Conservation (phyloP, 148 eudicot species). For the Talinum fruticosum region DNA sequence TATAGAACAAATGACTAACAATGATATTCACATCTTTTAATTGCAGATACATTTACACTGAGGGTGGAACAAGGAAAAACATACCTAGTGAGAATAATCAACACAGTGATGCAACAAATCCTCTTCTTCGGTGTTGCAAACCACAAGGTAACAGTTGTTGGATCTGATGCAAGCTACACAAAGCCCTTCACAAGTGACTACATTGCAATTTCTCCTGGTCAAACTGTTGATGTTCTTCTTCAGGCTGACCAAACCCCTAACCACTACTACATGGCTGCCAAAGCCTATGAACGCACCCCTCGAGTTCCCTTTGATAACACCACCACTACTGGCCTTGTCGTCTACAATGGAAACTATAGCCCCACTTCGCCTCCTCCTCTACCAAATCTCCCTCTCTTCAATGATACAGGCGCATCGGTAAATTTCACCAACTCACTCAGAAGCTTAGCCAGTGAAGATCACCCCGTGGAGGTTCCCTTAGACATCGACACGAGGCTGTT, state of each 20-base stretch:
- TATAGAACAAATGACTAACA: no score
- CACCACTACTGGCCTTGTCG: constrained; percentile 30
- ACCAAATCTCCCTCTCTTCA: constrained; percentile 26
- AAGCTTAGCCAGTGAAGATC: constrained; percentile 28
- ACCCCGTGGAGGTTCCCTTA: constrained; percentile 27
- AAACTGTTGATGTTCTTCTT: constrained; percentile 33
- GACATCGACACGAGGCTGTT: not conserved
- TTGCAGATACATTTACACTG: not conserved
- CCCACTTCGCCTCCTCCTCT: constrained; percentile 12
- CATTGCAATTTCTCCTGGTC: constrained; percentile 29
- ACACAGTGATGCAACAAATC: constrained; percentile 27
- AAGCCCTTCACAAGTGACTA: constrained; percentile 25
- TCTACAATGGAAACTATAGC: constrained; percentile 11
- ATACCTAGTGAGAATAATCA: constrained; percentile 34
- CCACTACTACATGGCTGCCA: constrained; percentile 35
- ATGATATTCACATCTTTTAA: not conserved
- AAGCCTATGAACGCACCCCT: constrained; percentile 14
- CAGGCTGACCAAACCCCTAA: constrained; percentile 21
- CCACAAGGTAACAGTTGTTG: constrained; percentile 29
- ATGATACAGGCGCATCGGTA: constrained; percentile 28
- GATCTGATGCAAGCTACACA: constrained; percentile 30
- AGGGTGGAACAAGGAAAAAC: constrained; percentile 23
- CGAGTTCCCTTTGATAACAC: constrained; percentile 17
- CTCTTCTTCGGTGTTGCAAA: constrained; percentile 29
- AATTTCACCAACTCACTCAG: constrained; percentile 23